Conservation (phyloP, 2,329 filamentous ascomycete genomes). For the Aureobasidium namibiae region DNA sequence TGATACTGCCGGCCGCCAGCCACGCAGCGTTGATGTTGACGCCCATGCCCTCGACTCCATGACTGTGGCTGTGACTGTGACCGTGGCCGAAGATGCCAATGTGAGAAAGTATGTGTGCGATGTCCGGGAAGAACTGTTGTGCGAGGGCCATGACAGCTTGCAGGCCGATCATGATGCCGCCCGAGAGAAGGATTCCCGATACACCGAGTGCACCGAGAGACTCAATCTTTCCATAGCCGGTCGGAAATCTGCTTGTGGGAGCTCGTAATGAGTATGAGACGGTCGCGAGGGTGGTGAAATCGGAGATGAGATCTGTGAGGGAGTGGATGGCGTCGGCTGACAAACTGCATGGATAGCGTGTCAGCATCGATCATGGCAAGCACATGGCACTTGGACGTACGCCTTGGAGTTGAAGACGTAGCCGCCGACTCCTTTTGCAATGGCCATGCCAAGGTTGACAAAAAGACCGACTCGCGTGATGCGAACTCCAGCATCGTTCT, state of each 20-base stretch:
- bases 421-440: slow-evolving; percentile 85
- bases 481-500: slow-evolving; percentile 84
- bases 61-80: slow-evolving; percentile 59
- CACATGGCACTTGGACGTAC: slow-evolving; percentile 18
- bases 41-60: slow-evolving; percentile 45
- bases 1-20: slow-evolving; percentile 82
- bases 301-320: slow-evolving; percentile 88
- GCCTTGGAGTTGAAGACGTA: slow-evolving; percentile 88
- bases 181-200: slow-evolving; percentile 79
- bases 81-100: slow-evolving; percentile 42
- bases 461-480: slow-evolving; percentile 85
- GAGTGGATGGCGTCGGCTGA: slow-evolving; percentile 87
- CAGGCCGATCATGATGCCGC: slow-evolving; percentile 83
- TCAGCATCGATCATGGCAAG: not conserved
- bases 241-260: slow-evolving; percentile 74
- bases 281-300: slow-evolving; percentile 87
- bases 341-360: slow-evolving; percentile 15
- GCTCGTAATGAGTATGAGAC: slow-evolving; percentile 88
- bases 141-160: slow-evolving; percentile 52
- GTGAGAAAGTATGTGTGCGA: slow-evolving; percentile 34
- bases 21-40: slow-evolving; percentile 92
- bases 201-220: slow-evolving; percentile 89
- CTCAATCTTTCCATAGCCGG: slow-evolving; percentile 96
- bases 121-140: slow-evolving; percentile 41
- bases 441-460: slow-evolving; percentile 88